phyloP scores from a whole-genome alignment of 805 yeast species.

The Kazachstania kunashirensis region DNA sequence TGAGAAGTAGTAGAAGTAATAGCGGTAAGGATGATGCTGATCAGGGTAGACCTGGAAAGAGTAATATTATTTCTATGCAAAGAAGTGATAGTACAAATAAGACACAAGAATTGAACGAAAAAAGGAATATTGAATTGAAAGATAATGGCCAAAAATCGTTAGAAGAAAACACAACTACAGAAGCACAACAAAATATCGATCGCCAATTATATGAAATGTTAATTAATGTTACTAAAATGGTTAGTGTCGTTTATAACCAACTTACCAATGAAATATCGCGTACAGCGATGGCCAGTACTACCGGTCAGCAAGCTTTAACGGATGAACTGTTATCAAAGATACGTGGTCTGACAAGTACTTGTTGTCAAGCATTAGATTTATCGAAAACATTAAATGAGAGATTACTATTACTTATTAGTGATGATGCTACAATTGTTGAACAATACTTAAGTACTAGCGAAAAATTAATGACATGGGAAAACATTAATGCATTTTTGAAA shows the following conservation, averaged over 20 bases:
- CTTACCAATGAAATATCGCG: conserved; percentile 57
- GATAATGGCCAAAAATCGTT: background rate
- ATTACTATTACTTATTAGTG: conserved; percentile 38
- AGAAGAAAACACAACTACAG: conserved; percentile 7
- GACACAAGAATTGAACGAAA: background rate
- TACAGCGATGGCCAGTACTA: conserved; percentile 48
- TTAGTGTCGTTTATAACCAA: conserved; percentile 70
- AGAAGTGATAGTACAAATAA: background rate
- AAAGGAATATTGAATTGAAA: background rate
- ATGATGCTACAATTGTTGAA: conserved; percentile 11
- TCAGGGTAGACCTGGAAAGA: too few relatives aligned
- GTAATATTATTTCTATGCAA: background rate
- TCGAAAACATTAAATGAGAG: conserved; percentile 55
- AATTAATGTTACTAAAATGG: conserved; percentile 52
- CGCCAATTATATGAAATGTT: conserved; percentile 57
- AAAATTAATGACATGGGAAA: conserved; percentile 71
- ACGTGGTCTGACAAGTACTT: conserved; percentile 66
- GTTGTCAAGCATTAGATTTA: conserved; percentile 73
- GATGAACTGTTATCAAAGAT: conserved; percentile 44
- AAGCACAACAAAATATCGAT: conserved; percentile 44
- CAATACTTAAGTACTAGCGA: conserved; percentile 39
- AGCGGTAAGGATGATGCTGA: too few relatives aligned
- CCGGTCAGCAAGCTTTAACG: conserved; percentile 30
- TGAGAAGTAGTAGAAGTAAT: too few relatives aligned
- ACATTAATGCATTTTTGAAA: conserved; percentile 69